phyloP scores from a whole-genome alignment of 108 stramenopile genomes.

The Cyclotella choctawhatcheeana region DNA sequence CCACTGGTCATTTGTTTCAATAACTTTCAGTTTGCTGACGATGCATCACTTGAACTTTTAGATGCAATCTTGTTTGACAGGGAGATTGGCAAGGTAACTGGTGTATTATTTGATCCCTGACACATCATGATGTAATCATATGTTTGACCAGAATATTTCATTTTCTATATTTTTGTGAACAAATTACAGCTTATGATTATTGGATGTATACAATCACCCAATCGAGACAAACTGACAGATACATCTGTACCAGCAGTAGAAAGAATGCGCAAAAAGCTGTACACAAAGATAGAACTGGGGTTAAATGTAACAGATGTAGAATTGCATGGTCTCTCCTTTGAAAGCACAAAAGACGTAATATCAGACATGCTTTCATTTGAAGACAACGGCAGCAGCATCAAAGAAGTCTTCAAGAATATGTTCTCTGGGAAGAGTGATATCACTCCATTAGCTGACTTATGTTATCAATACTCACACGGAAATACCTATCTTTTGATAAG shows the following conservation, averaged over 20 bases:
- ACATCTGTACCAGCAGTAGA: not conserved
- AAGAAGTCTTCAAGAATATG: not conserved
- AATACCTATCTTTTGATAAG: not conserved
- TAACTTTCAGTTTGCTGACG: constrained; percentile 17
- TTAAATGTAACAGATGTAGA: constrained; percentile 6
- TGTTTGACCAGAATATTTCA: too few species aligned
- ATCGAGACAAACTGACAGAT: not conserved
- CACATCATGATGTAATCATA: too few species aligned
- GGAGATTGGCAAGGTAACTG: too few species aligned
- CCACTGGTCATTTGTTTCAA: constrained; percentile 15
- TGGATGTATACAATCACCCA: not conserved
- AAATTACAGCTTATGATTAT: constrained; percentile 8
- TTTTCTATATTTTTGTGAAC: too few species aligned
- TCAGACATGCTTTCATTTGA: not conserved
- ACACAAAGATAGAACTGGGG: not conserved
- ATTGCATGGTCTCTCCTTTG: not conserved
- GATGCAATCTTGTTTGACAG: constrained; percentile 8
- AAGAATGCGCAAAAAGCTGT: not conserved
- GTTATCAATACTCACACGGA: constrained; percentile 3
- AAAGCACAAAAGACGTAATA: not conserved
- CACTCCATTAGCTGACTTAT: constrained; percentile 10
- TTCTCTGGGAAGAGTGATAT: not conserved
- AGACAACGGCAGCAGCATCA: not conserved
- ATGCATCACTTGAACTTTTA: constrained; percentile 12
- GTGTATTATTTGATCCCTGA: too few species aligned